Evolutionary conservation across 1,139 yeast species (phyloP).

Genomic region (Ogataea hybrid): DNA sequence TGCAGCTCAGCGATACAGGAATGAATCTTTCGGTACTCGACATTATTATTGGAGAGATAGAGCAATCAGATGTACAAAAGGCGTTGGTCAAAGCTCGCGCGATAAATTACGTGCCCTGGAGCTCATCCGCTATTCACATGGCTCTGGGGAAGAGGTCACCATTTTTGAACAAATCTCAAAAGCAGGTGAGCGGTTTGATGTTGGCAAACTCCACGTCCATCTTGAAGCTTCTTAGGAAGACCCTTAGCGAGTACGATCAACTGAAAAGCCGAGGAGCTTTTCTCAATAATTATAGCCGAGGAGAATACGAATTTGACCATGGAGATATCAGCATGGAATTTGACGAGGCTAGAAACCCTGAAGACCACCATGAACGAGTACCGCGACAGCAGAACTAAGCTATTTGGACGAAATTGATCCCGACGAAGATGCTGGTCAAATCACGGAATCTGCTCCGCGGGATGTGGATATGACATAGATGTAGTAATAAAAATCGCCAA

Average conservation of each 20-base stretch:
- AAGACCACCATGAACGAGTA: conserved; percentile 73
- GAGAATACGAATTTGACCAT: conserved; percentile 37
- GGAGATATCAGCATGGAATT: conserved; percentile 75
- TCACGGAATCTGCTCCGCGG: conserved; percentile 1
- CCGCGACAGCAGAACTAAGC: conserved; percentile 46
- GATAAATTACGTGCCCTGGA: conserved; percentile 82
- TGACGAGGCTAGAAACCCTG: conserved; percentile 72
- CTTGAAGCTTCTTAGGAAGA: conserved; percentile 59
- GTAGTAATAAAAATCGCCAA: neutral
- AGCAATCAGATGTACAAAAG: conserved; percentile 75
- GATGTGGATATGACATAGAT: conserved; percentile 7
- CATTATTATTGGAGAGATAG: conserved; percentile 71
- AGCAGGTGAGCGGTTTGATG: conserved; percentile 64
- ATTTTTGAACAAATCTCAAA: conserved; percentile 34
- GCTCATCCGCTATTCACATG: conserved; percentile 75
- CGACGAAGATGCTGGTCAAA: conserved; percentile 17
- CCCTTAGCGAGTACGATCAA: conserved; percentile 75
- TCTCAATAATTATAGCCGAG: conserved; percentile 69
- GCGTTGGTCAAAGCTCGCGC: conserved; percentile 77
- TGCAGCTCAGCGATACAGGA: conserved; percentile 47
- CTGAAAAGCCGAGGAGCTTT: conserved; percentile 82
- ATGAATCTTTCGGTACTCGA: conserved; percentile 72
- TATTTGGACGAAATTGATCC: conserved; percentile 50
- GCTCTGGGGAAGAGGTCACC: conserved; percentile 78
- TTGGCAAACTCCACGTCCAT: conserved; percentile 77